Evolutionary conservation across 2,329 filamentous ascomycete species (phyloP), one percentile per base, ranked within the genome.

Genomic region (Exophiala calicioides): DNA sequence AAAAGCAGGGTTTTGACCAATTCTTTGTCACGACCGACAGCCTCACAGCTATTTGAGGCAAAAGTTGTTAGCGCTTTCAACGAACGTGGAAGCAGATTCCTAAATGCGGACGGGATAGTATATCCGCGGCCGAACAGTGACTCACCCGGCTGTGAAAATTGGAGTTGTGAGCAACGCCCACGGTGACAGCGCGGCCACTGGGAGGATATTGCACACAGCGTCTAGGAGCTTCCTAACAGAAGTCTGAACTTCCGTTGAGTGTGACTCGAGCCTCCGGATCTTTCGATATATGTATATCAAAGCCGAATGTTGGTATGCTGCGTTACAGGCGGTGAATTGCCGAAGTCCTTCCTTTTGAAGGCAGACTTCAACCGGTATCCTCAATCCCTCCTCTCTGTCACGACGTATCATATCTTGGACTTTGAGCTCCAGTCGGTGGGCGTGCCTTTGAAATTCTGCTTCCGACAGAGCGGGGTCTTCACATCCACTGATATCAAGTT

Each of bases 221-320:
- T 68, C 68, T 5, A 72, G 55, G 35, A 72, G 70, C 32, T 61
- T 63, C 47, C 62, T 13, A 24, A 52, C 49, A 29, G 38, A 48
- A 5, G 26, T 21, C 24, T 52, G 49, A 8, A 52, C 40, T 3
- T 15, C 23, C 6, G 18, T 5, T 32, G 33, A 21, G 18, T 44
- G 21, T 23, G 29, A 15, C 15, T 64, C 61, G 4, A 58, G 59
- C 34, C 61, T 63, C 9, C 64, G 63, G 26, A 71, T 51, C 8
- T 68, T 63, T 9, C 68, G 63, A 35, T 69, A 59, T 30, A 72
- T 70, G 36, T 72, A 67, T 23, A 72, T 70, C 21, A 72, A 60
- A 3, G 69, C 69, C 15, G 68, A 66, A 34, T 70, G 67, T 38
- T 71, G 69, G 41, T 70, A 72, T 3, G 69, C 66, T 47, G 68